Conservation (phyloP, 208 protist genomes). For the Leishmania guyanensis region DNA sequence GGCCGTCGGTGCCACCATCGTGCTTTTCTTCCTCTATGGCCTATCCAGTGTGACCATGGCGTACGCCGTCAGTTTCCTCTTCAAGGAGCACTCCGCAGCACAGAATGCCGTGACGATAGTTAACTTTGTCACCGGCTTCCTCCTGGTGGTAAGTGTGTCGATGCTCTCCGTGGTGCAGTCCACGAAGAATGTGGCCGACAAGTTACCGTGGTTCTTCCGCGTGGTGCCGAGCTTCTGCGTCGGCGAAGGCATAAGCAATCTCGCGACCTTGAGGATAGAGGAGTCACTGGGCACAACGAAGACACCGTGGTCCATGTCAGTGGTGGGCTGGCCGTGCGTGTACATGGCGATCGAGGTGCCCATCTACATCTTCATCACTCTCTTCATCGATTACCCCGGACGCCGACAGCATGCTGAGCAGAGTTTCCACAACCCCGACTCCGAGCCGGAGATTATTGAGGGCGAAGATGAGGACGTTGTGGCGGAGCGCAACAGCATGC, state of each 20-base stretch:
- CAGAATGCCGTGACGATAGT: slow-evolving; percentile 69
- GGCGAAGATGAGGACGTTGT: slow-evolving; percentile 50
- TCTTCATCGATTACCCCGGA: slow-evolving; percentile 69
- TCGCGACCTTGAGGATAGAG: slow-evolving; percentile 38
- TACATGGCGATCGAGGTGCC: slow-evolving; percentile 69
- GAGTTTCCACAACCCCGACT: slow-evolving; percentile 29
- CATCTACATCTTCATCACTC: slow-evolving; percentile 58
- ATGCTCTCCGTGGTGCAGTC: slow-evolving; percentile 49
- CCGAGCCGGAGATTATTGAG: slow-evolving; percentile 31
- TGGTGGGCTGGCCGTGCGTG: slow-evolving; percentile 53
- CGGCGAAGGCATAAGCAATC: slow-evolving; percentile 75
- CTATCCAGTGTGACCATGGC: slow-evolving; percentile 56
- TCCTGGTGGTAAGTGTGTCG: slow-evolving; percentile 59
- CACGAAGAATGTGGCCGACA: slow-evolving; percentile 42
- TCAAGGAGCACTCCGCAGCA: slow-evolving; percentile 64
- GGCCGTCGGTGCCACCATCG: slow-evolving; percentile 46
- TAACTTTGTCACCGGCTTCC: slow-evolving; percentile 82
- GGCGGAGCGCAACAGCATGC: slow-evolving; percentile 46
- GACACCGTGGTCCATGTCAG: slow-evolving; percentile 43
- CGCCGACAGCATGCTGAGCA: slow-evolving; percentile 3
- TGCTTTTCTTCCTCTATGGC: slow-evolving; percentile 69
- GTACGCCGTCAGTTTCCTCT: slow-evolving; percentile 71
- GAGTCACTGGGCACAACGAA: slow-evolving; percentile 32
- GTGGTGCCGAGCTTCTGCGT: slow-evolving; percentile 77
- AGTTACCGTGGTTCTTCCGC: slow-evolving; percentile 63